phyloP scores from a whole-genome alignment of 306 rosid genomes.

The Inga leiocalycina region DNA sequence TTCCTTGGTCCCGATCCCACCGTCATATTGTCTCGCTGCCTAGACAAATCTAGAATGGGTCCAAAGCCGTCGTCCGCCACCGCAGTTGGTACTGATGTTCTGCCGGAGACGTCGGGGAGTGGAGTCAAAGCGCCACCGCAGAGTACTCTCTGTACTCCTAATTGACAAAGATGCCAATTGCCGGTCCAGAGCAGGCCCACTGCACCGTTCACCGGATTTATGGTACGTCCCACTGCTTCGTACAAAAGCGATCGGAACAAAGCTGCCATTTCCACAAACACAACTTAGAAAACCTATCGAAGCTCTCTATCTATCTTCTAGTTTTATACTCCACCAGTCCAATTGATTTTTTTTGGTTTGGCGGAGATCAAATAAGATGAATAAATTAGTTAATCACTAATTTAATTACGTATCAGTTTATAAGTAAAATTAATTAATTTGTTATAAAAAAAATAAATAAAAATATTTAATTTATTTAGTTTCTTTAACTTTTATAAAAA shows the following conservation, averaged over 20 bases:
- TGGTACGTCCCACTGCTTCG: conserved; percentile 84
- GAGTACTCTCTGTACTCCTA: conserved; percentile 66
- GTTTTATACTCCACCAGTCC: background rate
- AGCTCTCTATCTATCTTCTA: background rate
- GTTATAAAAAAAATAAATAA: too few relatives aligned
- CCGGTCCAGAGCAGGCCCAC: conserved; percentile 77
- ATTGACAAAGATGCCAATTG: conserved; percentile 79
- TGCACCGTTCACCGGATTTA: conserved; percentile 84
- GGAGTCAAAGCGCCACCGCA: conserved; percentile 54
- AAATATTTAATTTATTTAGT: too few relatives aligned
- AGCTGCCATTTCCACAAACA: conserved; percentile 41
- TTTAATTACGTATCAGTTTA: too few relatives aligned
- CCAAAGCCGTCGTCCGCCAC: background rate
- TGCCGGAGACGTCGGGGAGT: conserved; percentile 33
- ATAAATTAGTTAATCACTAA: too few relatives aligned
- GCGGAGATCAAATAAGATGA: too few relatives aligned
- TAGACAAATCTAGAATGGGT: background rate
- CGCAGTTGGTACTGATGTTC: background rate
- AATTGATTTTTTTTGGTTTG: too few relatives aligned
- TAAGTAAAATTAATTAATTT: too few relatives aligned
- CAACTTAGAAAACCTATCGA: background rate
- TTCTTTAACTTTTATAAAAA: too few relatives aligned
- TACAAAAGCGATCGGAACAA: conserved; percentile 79
- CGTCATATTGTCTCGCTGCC: background rate
- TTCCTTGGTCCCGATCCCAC: conserved; percentile 5